phyloP scores from a whole-genome alignment of 345 rosid genomes.

The Durio zibethinus region DNA sequence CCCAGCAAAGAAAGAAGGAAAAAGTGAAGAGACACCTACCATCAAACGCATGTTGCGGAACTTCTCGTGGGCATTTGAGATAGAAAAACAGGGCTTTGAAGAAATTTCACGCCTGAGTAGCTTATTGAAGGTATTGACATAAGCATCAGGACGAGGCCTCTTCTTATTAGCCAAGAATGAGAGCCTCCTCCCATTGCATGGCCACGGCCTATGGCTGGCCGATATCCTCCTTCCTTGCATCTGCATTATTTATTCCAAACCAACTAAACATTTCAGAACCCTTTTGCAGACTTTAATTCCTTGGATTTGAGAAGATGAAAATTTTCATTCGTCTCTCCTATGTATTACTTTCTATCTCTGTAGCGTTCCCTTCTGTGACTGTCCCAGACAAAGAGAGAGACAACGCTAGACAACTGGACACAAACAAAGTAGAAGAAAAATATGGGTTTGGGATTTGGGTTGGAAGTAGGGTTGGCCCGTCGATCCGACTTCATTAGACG shows the following conservation, averaged over 20 bases:
- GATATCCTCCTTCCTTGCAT: constrained; percentile 18
- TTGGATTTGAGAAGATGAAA: not conserved
- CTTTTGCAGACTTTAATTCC: not conserved
- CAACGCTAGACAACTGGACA: too few relatives aligned
- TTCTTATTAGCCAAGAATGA: not conserved
- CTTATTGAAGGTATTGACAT: constrained; percentile 12
- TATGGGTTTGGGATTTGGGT: too few relatives aligned
- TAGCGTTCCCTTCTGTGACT: not conserved
- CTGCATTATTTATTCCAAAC: constrained; percentile 6
- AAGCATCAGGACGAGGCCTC: constrained; percentile 10
- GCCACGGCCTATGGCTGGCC: constrained; percentile 8
- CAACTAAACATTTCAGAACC: not conserved
- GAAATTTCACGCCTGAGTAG: constrained; percentile 15
- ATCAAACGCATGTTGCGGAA: constrained; percentile 14
- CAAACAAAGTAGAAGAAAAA: too few relatives aligned
- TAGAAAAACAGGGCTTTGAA: not conserved
- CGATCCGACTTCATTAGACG: too few relatives aligned
- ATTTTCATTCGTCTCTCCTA: too few relatives aligned
- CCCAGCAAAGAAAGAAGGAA: not conserved
- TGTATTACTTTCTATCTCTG: not conserved
- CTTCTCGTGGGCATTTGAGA: constrained; percentile 12
- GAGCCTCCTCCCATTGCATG: constrained; percentile 9
- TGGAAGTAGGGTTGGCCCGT: too few relatives aligned
- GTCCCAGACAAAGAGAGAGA: not conserved
- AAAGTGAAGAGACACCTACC: not conserved